Base-by-base conservation (phyloP, 2,329 filamentous ascomycete genomes). In the Pseudophaeomoniella oleicola region DNA sequence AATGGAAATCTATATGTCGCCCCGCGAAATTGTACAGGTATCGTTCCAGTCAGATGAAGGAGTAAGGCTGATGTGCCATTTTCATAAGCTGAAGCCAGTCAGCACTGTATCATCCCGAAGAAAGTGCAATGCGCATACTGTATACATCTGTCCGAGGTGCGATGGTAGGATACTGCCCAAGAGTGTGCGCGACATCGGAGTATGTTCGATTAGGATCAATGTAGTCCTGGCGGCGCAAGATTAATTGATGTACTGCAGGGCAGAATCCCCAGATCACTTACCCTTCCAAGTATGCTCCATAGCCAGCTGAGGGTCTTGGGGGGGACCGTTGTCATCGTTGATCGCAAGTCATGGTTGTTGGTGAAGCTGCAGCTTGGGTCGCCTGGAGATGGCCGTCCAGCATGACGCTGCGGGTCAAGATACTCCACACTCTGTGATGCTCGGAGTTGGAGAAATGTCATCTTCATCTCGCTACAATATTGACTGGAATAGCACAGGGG, bases 261-360 rank as follows among this genome's bases (percentile, higher is more conserved):
- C 9, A 3, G 5, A 12, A 18, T 13, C 13, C 22, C 22, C 10
- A 29, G 10, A 29, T 29, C 13, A 5, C n/a, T n/a, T 62, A 85
- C 81, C 50, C 77, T 83, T 30, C 80, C 83, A 40, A 96, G 63
- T 38, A 94, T 79, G 60, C 83, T 90, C 62, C 93, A 94, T 4
- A 96, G 76, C 88, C 88, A 96, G 62, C 86, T 87, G 52, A 96
- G 69, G 42, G 92, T 80, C 62, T 86, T 82, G 59, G 93, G 86
- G 50, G 84, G 81, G 54, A 94, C 82, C 49, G 78, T 75, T 42
- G 68, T 62, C 68, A 71, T 71, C 37, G 22, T 27, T 27, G 22
- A 9, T n/a, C 9, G 9, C 22, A 27, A 27, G n/a, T 27, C 22
- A 27, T 27, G n/a, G n/a, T 27, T 27, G 22, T 27, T 27, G 6